Conservation (phyloP, 768 basidiomycete species). For the Auricularia sp. region DNA sequence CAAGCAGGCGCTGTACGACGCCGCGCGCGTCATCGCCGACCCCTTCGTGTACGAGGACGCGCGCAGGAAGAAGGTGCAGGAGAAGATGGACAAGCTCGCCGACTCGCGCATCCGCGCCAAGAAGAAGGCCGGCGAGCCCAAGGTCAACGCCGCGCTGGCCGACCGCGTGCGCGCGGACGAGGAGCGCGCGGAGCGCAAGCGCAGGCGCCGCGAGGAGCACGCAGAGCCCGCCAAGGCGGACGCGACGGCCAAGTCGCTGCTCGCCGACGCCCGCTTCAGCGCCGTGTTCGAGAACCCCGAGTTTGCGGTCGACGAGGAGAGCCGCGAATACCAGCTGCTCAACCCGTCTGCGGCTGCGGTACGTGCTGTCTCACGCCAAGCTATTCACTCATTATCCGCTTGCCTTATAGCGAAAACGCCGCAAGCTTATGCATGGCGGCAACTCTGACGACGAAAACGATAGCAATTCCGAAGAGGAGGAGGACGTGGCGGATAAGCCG, state of each 20-base stretch:
- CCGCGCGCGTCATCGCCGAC: constrained; percentile 90
- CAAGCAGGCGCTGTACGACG: constrained; percentile 90
- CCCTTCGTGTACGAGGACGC: constrained; percentile 94
- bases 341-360: constrained; percentile 76
- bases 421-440: constrained; percentile 2
- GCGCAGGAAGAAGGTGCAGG: constrained; percentile 75
- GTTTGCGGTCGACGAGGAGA: constrained; percentile 83
- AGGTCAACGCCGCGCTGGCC: constrained; percentile 80
- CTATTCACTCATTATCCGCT: background rate
- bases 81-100: constrained; percentile 88
- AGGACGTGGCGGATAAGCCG: constrained; percentile 66
- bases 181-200: constrained; percentile 21
- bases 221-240: constrained; percentile 11
- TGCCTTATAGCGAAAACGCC: constrained; percentile 1
- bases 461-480: constrained; percentile 76
- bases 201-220: constrained; percentile 18
- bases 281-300: constrained; percentile 85
- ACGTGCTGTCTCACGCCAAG: constrained; percentile 24
- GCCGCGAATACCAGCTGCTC: constrained; percentile 81
- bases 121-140: constrained; percentile 48
- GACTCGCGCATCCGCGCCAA: constrained; percentile 84
- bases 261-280: constrained; percentile 82
- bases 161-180: constrained; percentile 56
- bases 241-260: constrained; percentile 37
- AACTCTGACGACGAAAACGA: constrained; percentile 15